Evolutionary conservation across 2,329 filamentous ascomycete species (phyloP).

Genomic region (Sclerotinia borealis): DNA sequence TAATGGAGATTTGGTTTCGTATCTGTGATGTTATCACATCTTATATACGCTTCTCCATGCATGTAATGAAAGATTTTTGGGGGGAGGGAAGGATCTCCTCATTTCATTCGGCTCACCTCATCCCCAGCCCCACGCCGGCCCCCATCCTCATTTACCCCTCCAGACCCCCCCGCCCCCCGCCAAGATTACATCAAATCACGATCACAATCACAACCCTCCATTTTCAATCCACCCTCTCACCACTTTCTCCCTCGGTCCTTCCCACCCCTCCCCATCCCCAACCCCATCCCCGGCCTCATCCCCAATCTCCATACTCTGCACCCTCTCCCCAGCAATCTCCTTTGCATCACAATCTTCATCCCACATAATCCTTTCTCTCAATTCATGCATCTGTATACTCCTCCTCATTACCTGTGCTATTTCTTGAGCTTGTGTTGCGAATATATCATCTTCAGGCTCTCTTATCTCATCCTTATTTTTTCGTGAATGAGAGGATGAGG

Average conservation of each 20-base stretch:
- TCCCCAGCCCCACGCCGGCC: too few species aligned
- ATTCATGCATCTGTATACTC: slow-evolving; percentile 25
- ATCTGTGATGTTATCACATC: too few species aligned
- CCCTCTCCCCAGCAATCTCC: slow-evolving; percentile 13
- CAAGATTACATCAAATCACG: too few species aligned
- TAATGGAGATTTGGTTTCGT: too few species aligned
- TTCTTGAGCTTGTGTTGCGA: slow-evolving; percentile 21
- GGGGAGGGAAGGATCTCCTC: too few species aligned
- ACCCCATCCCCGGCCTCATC: slow-evolving; percentile 25
- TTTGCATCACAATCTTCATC: slow-evolving; percentile 13
- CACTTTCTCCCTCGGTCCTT: slow-evolving; percentile 8
- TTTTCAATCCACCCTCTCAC: slow-evolving; percentile 5
- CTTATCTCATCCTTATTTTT: background rate
- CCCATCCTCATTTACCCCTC: too few species aligned
- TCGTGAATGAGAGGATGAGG: too few species aligned
- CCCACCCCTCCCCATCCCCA: slow-evolving; percentile 8
- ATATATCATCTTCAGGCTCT: background rate
- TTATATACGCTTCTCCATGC: too few species aligned
- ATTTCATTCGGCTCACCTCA: too few species aligned
- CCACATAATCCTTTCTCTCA: background rate
- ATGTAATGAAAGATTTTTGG: too few species aligned
- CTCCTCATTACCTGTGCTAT: slow-evolving; percentile 24
- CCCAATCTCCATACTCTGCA: slow-evolving; percentile 34
- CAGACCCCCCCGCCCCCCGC: too few species aligned
- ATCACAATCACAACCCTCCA: background rate